Base-by-base conservation (phyloP, 345 rosid species). In the Linum usitatissimum region DNA sequence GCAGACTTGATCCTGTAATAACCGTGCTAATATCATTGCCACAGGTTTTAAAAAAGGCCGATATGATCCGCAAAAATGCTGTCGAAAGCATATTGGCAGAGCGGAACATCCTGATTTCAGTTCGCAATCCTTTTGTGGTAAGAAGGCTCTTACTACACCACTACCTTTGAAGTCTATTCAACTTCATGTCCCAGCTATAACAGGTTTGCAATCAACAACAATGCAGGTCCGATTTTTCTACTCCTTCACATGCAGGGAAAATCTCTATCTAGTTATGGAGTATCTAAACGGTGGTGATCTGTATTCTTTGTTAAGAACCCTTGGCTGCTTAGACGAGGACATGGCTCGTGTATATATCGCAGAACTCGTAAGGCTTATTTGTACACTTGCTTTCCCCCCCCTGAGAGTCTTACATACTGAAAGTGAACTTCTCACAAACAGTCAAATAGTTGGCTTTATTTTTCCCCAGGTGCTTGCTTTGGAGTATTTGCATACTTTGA, bases 51-150 rank as follows among this genome's bases (percentile, higher is more conserved):
- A 93, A 83, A 82, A 90, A 93, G 75, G 88, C 90, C 55, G 99
- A 90, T 66, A 93, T 86, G 99, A 93, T 93, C 60, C 88, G 91
- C 59, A 93, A 93, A 78, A 93, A 93, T 69, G 97, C 99, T 12
- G 99, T 93, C 71, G 91, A 93, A 80, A 93, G 94, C 79, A 87
- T 93, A 66, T 71, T 93, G 75, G 94, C 91, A 18, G 97, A 93
- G 79, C 94, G 99, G 42, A 77, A 90, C 83, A 93, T 90, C 75
- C 81, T 93, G 54, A 90, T 93, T 73, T 87, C 99, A 66, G 69
- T 90, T 64, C 86, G 99, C 68, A 90, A 90, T 72, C 96, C 99
- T 75, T 93, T 93, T 79, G 99, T 93, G 91, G 99, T 90, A 68
- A 80, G 94, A 65, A 71, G 38, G 65, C 68, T 12, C 30, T 18